Base-by-base conservation (phyloP, 2,329 filamentous ascomycete genomes). In the Sclerotinia trifoliorum region DNA sequence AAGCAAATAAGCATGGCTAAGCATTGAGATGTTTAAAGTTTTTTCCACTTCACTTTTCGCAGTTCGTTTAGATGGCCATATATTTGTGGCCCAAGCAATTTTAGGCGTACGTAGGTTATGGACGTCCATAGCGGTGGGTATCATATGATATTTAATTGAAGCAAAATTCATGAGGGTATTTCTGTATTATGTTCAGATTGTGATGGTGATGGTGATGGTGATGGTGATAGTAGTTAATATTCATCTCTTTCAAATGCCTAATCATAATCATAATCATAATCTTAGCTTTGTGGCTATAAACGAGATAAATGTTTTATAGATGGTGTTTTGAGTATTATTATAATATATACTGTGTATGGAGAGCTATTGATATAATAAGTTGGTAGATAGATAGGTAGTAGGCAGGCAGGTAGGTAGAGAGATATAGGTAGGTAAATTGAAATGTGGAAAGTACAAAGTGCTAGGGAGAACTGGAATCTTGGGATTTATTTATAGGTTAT, bases 1-100 rank as follows among this genome's bases (percentile, higher is more conserved):
- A 76, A 66, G 74, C 73, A 71, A 65, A 52, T 54, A 66, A 62
- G 68, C 71, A 69, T 75, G 71, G 72, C 68, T 69, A 65, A 70
- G 65, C 71, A 73, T 73, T 67, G 46, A 71, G 64, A 69, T 72
- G 71, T 75, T 75, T 70, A 70, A 75, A 74, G 73, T 66, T 70
- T 56, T 62, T 70, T 48, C 48, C 17, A 35, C 64, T 67, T 39
- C 17, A 62, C 42, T 63, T 24, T 48, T n/a, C 17, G 24, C 24
- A 62, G 26, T 63, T 61, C 44, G 32, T 39, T 62, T 58, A 67
- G 39, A 24, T 63, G 32, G 49, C 15, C 42, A 52, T 26, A 21
- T 63, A 51, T 24, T 35, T 21, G 48, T 67, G 56, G 56, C 35
- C 26, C 32, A 26, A n/a, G 35, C 19, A 35, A 42, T 13, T 46